Conservation (phyloP, 345 rosid species). For the Sonneratia caseolaris region DNA sequence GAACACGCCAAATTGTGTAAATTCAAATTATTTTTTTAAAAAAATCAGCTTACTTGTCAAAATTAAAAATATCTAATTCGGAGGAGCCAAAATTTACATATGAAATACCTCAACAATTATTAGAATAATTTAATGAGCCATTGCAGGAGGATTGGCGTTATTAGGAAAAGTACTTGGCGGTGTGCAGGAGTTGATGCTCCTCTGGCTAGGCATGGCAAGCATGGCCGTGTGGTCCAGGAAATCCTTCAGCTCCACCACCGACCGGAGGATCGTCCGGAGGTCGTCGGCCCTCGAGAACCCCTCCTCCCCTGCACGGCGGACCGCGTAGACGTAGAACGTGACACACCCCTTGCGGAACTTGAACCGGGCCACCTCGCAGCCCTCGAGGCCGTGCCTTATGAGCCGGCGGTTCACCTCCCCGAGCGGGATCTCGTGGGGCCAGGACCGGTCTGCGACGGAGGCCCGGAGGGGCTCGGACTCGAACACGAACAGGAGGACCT, state of each 20-base stretch:
- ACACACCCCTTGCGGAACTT: slow-evolving; percentile 92
- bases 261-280: slow-evolving; percentile 56
- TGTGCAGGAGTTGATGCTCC: slow-evolving; percentile 47
- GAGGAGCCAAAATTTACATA: neutral
- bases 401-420: slow-evolving; percentile 91
- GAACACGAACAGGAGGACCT: slow-evolving; percentile 67
- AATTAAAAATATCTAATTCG: neutral
- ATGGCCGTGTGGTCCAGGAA: slow-evolving; percentile 96
- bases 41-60: neutral
- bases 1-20: neutral
- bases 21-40: too few relatives aligned
- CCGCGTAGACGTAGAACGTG: slow-evolving; percentile 91
- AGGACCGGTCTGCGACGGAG: slow-evolving; percentile 36
- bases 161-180: slow-evolving; percentile 6
- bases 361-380: slow-evolving; percentile 85
- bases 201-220: slow-evolving; percentile 89
- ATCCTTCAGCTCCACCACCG: slow-evolving; percentile 82
- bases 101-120: neutral
- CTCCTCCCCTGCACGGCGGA: slow-evolving; percentile 36
- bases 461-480: slow-evolving; percentile 64
- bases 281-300: slow-evolving; percentile 78
- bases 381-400: slow-evolving; percentile 37
- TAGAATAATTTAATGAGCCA: slow-evolving; percentile 47
- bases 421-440: slow-evolving; percentile 80
- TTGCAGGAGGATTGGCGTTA: slow-evolving; percentile 28